A percentile compares a stretch with the other conserved stretches of the same genome.
These are phyloP conservation scores for Beauveria sp. DNA, from an alignment of 2,329 filamentous ascomycete genomes.

Conservation along the genomic window DNA sequence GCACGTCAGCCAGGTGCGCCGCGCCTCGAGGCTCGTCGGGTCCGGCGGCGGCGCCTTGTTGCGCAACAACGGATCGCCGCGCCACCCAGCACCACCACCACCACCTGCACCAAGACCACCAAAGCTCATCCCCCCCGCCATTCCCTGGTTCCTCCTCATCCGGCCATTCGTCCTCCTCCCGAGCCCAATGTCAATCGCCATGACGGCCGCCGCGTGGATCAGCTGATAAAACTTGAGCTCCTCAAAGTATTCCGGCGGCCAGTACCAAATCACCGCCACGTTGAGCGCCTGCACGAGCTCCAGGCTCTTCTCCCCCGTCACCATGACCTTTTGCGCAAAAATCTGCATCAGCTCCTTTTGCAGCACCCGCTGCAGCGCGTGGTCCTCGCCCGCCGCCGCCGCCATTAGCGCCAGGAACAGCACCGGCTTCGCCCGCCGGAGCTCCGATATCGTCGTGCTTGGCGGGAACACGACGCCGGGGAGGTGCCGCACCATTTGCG, in stretches of 20 bases:
- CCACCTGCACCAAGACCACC: background rate
- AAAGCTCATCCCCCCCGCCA: background rate
- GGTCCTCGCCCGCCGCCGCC: slow-evolving; percentile 51
- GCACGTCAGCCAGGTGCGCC: slow-evolving; percentile 51
- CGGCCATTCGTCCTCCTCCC: slow-evolving; percentile 33
- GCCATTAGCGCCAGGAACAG: slow-evolving; percentile 67
- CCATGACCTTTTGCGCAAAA: slow-evolving; percentile 66
- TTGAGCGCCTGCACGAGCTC: slow-evolving; percentile 76
- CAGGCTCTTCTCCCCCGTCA: slow-evolving; percentile 71
- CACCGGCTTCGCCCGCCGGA: slow-evolving; percentile 53
- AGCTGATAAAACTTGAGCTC: slow-evolving; percentile 88
- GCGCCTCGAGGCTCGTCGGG: slow-evolving; percentile 45
- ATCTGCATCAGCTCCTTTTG: slow-evolving; percentile 63
- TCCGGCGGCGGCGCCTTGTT: slow-evolving; percentile 36
- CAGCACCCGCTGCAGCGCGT: slow-evolving; percentile 51
- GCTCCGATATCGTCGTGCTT: slow-evolving; percentile 43
- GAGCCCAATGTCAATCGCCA: slow-evolving; percentile 78
- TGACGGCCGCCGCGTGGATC: slow-evolving; percentile 70
- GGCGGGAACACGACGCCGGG: slow-evolving; percentile 55
- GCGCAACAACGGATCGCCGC: slow-evolving; percentile 27
- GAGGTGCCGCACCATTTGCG: slow-evolving; percentile 52
- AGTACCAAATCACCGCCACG: slow-evolving; percentile 75
- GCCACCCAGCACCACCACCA: slow-evolving; percentile 22
- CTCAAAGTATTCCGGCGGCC: slow-evolving; percentile 73
- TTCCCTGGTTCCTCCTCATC: slow-evolving; percentile 3